phyloP scores from a whole-genome alignment of 2,329 filamentous ascomycete species.

The Penicillium brasilianum region DNA sequence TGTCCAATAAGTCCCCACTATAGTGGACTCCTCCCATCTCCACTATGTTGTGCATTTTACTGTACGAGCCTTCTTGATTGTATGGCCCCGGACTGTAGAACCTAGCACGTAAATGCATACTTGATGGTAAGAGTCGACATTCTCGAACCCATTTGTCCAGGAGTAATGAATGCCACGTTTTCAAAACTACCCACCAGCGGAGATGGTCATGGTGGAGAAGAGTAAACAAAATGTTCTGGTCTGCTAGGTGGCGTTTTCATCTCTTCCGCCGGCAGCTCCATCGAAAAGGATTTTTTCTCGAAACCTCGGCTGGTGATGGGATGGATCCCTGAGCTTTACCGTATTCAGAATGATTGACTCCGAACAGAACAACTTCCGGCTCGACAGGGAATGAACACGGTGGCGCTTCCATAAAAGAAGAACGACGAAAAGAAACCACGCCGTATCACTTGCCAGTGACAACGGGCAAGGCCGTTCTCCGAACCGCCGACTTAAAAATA shows the following conservation, averaged over 20 bases:
- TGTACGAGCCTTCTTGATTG: too few species aligned
- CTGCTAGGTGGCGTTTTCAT: background rate
- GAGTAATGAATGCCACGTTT: background rate
- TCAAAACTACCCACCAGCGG: background rate
- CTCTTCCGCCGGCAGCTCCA: background rate
- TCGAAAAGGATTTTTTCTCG: constrained; percentile 1
- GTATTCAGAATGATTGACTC: background rate
- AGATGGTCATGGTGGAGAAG: background rate
- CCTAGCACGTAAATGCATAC: too few species aligned
- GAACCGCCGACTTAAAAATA: constrained; percentile 20
- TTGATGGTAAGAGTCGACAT: too few species aligned
- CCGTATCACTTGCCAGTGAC: background rate
- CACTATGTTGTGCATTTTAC: too few species aligned
- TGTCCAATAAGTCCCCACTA: too few species aligned
- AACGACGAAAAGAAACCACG: background rate
- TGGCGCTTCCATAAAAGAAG: background rate
- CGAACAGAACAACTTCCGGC: background rate
- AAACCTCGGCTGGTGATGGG: constrained; percentile 1
- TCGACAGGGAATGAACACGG: background rate
- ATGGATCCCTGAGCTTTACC: background rate
- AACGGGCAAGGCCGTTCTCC: constrained; percentile 1
- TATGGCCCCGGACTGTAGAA: too few species aligned
- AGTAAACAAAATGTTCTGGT: constrained; percentile 2
- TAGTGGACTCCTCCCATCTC: too few species aligned
- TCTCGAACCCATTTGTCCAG: background rate